Percentiles rank a stretch among this genome's conserved stretches.
These are phyloP conservation scores for Penicillium angulare DNA, from an alignment of 495 filamentous ascomycete species.

Conservation along the genomic window DNA sequence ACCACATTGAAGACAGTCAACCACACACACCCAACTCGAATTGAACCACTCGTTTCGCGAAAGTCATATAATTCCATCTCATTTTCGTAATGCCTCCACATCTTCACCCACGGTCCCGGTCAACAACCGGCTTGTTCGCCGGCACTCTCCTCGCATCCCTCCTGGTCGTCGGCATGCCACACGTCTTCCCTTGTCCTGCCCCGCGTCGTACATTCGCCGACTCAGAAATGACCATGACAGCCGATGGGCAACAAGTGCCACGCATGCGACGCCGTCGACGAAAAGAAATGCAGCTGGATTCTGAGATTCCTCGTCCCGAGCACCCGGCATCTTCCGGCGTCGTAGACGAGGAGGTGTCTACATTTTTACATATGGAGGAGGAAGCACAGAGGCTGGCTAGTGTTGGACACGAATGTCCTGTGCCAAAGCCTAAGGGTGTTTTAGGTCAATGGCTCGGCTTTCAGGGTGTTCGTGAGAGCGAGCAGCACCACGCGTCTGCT, in stretches of 20 bases:
- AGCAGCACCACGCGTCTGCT: conserved; percentile 9
- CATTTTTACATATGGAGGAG: conserved; percentile 46
- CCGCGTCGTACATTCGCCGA: conserved; percentile 73
- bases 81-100: conserved; percentile 68
- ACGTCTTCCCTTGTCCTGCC: conserved; percentile 90
- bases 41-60: not conserved
- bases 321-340: conserved; percentile 18
- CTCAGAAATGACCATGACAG: conserved; percentile 54
- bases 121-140: conserved; percentile 89
- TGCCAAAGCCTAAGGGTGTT: conserved; percentile 77
- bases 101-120: conserved; percentile 88
- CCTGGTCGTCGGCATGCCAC: conserved; percentile 85
- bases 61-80: not conserved
- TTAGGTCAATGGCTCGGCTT: conserved; percentile 76
- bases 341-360: conserved; percentile 43
- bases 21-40: conserved; percentile 1
- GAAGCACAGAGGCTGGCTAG: conserved; percentile 39
- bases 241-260: conserved; percentile 45
- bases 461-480: conserved; percentile 15
- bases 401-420: conserved; percentile 61
- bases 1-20: conserved; percentile 9
- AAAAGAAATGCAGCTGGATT: conserved; percentile 30
- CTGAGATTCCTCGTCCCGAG: conserved; percentile 15
- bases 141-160: conserved; percentile 91
- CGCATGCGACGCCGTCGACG: conserved; percentile 33